These are phyloP conservation scores for Sphaerobolus stellatus DNA, from an alignment of 1,284 basidiomycete genomes.

Conservation along the genomic window DNA sequence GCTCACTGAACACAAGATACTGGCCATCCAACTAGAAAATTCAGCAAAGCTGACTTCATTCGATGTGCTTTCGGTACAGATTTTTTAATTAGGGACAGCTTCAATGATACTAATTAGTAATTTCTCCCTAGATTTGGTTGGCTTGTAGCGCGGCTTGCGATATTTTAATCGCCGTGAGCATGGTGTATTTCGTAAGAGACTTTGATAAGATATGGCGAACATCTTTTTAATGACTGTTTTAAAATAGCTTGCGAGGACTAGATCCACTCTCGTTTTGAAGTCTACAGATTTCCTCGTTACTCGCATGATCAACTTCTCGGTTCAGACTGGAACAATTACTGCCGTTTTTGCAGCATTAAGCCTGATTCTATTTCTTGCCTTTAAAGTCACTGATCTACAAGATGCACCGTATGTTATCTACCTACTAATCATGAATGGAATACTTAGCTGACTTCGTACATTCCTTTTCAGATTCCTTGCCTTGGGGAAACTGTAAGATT, in stretches of 20 bases:
- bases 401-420: not conserved
- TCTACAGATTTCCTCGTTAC: not conserved
- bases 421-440: not conserved
- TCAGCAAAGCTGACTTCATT: not conserved
- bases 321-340: constrained; percentile 7
- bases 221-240: not conserved
- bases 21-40: not conserved
- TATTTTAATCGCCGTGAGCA: constrained; percentile 2
- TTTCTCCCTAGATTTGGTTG: constrained; percentile 1
- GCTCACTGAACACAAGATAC: not conserved
- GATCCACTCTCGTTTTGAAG: not conserved
- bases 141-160: not conserved
- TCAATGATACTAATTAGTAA: not conserved
- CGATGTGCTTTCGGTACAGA: not conserved
- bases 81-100: not conserved
- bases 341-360: constrained; percentile 4
- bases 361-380: constrained; percentile 6
- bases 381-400: constrained; percentile 5
- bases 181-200: constrained; percentile 3
- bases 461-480: not conserved
- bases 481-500: constrained; percentile 6
- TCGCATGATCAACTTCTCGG: constrained; percentile 1
- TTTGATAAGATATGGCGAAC: not conserved
- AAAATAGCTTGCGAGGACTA: not conserved
- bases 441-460: not conserved